Evolutionary conservation across 1,284 basidiomycete genomes (phyloP), one percentile per base, ranked within the genome.

Genomic region (Rhodofomes roseus): DNA sequence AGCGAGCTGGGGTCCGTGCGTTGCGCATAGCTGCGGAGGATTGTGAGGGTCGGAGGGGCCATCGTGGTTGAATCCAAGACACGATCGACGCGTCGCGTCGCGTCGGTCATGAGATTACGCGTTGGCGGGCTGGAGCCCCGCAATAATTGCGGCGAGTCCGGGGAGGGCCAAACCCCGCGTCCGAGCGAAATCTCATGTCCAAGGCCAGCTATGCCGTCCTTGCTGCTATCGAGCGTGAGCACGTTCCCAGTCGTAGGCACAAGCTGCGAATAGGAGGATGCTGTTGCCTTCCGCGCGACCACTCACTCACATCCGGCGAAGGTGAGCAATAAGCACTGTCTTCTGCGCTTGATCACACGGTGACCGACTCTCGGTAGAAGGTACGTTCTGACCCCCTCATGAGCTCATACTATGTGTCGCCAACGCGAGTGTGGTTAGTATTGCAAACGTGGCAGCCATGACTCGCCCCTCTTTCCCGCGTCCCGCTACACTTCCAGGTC

Each of bases 1-100:
- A 95, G 73, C 0, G 69, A 74, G 2, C 76, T 65, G 1, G 87
- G 87, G 54, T 81, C 73, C 18, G 76, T 73, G 40, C 57, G 60
- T 34, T 57, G 55, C 0, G 68, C 68, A 58, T 70, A 70, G 8
- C 61, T 63, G 55, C 85, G 81, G 50, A 95, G 74, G 46, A 86
- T 78, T 8, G 79, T 80, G 59, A 87, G 65, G 48, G 31, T 52
- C 50, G 50, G 50, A 31, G 57, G 44, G 6, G 66, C 43, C 60
- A 64, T 64, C 5, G 41, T 56, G 53, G 36, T 18, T 29, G 2
- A 29, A 25, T 48, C 29, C 25, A 48, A 25, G 22, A 39, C 37
- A 12, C 16, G 37, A 14, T 39, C 37, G 46, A 5, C 46, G 46
- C 46, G 46, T 48, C 44, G 23, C 23, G 44, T 46, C 44, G 20